A percentile compares a stretch with the other conserved stretches of the same genome.
phyloP scores from a whole-genome alignment of 768 basidiomycete genomes.

The Mycena alexandri region DNA sequence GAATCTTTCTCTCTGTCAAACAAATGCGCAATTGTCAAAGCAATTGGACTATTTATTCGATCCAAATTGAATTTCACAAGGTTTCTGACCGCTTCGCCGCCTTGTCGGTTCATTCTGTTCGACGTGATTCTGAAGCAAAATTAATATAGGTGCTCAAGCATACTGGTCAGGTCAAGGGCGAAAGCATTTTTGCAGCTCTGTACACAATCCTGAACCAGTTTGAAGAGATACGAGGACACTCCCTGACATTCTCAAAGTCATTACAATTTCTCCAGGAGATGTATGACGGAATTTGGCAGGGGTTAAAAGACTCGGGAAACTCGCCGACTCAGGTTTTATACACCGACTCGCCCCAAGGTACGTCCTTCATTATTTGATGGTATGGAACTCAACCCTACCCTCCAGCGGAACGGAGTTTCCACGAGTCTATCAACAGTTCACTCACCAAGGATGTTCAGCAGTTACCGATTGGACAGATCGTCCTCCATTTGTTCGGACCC shows the following conservation, averaged over 20 bases:
- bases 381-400: too few species aligned
- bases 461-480: background rate
- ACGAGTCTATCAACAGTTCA: slow-evolving; percentile 2
- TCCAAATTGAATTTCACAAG: too few species aligned
- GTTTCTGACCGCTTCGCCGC: too few species aligned
- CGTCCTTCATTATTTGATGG: background rate
- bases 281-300: background rate
- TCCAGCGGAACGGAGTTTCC: slow-evolving; percentile 1
- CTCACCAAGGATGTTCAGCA: background rate
- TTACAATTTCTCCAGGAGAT: background rate
- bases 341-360: slow-evolving; percentile 4
- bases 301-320: background rate
- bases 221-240: slow-evolving; percentile 1
- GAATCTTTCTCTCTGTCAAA: too few species aligned
- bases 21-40: too few species aligned
- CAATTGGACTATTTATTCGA: too few species aligned
- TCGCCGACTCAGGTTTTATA: background rate
- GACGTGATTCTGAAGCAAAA: too few species aligned
- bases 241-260: background rate
- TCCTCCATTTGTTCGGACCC: background rate
- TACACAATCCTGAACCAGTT: background rate
- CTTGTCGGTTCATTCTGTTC: too few species aligned
- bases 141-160: too few species aligned
- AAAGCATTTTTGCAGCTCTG: background rate
- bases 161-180: too few species aligned